Base-by-base conservation (phyloP, 2,329 filamentous ascomycete genomes). In the Aspergillus transmontanensis region DNA sequence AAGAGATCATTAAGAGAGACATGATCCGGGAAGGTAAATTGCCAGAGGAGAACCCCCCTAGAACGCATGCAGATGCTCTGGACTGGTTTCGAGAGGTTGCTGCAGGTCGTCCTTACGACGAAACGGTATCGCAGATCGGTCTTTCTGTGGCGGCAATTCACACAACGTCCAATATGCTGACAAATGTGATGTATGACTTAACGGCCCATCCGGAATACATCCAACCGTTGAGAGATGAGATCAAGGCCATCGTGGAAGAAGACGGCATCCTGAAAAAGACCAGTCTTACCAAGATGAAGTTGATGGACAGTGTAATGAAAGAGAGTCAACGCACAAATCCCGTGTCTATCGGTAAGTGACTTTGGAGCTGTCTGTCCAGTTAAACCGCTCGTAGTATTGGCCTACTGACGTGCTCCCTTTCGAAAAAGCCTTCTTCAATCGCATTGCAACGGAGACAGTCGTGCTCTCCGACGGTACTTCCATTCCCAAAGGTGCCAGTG, bases 111-210 rank as follows among this genome's bases (percentile, higher is more conserved):
- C 59, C 60, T 1, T 62, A 66, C 57, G 66, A 76, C 39, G 45
- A 64, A 30, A 62, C 67, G 14, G 43, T 50, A 7, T 57, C 56
- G 3, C 75, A 77, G 56, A 66, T 77, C 16, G 67, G 66, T 26
- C 63, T 77, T 43, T 68, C 72, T 19, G 34, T 77, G 50, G 75
- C 73, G 6, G 73, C 75, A 10, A 76, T 76, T 16, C 73, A 77
- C 61, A 76, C 75, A 6, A 76, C 74, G 5, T 75, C 73, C 3
- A 72, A 76, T 43, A 57, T 75, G 48, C 32, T 75, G 9, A 83
- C 81, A 1, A 82, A 86, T 78, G 62, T 82, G 61, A 79, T 89
- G 55, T 86, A 84, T 68, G 82, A 85, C 61, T 71, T 89, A 4
- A 81, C 81, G 0, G 78, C 82, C 4, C 73, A 83, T 39, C 85